Conservation (phyloP, 1,139 yeast genomes). For the Pichia sp. region DNA sequence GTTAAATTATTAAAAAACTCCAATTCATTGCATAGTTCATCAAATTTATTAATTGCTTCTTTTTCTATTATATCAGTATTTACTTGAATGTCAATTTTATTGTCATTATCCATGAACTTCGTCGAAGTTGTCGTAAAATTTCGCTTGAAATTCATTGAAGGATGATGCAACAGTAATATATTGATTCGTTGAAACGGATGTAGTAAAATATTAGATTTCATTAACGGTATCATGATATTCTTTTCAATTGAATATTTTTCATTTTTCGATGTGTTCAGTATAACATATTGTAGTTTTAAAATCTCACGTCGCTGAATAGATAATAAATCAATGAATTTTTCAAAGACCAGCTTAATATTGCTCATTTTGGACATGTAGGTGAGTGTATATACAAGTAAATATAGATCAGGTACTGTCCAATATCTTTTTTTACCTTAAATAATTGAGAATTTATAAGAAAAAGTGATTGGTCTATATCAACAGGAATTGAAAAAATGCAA, state of each 20-base stretch:
- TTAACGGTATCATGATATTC: too few species aligned
- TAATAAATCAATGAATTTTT: slow-evolving; percentile 23
- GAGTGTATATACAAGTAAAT: background rate
- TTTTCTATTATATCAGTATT: slow-evolving; percentile 12
- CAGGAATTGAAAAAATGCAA: too few species aligned
- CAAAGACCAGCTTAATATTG: slow-evolving; percentile 22
- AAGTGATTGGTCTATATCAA: too few species aligned
- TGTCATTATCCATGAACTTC: slow-evolving; percentile 22
- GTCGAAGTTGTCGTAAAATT: slow-evolving; percentile 19
- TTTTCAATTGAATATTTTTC: too few species aligned
- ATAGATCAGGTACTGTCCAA: background rate
- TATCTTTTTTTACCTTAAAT: too few species aligned
- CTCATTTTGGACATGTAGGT: slow-evolving; percentile 16
- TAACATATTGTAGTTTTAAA: too few species aligned
- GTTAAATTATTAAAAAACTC: slow-evolving; percentile 4
- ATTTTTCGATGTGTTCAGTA: background rate
- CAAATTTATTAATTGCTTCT: slow-evolving; percentile 7
- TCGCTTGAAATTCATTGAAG: too few species aligned
- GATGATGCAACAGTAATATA: too few species aligned
- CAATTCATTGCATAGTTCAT: slow-evolving; percentile 9
- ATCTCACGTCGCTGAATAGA: slow-evolving; percentile 21
- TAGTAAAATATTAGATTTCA: too few species aligned
- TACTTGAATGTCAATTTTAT: slow-evolving; percentile 22
- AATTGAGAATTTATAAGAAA: too few species aligned
- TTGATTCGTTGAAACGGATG: too few species aligned